Base-by-base conservation (phyloP, 176 grass and related monocot species). In the Musa beccarii region DNA sequence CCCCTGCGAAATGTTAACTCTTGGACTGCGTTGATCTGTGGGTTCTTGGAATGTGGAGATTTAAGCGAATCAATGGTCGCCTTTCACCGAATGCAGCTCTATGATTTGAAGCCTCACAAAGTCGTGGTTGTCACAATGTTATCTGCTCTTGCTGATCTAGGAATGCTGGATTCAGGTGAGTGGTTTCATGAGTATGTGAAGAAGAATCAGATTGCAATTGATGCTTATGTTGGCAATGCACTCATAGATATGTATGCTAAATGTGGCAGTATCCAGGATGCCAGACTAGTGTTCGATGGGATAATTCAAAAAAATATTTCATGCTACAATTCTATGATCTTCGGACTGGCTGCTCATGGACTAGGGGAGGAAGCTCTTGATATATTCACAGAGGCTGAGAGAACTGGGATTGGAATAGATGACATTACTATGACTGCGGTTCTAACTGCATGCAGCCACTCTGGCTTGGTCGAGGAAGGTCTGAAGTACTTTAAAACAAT, bases 11-110 rank as follows among this genome's bases (percentile, higher is more conserved):
- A 74, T 16, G 52, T 74, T 11, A 21, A 55, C 3, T 21, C 71
- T 22, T 73, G 52, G 71, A 54, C 71, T 28, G 71, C 71, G 10
- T 24, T 73, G 11, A 74, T 74, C 55, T 74, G 22, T 15, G 71
- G 52, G 9, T 54, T 28, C 26, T 51, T 53, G 17, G 52, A 34
- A 53, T 55, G 55, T 13, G 26, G 55, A 28, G 52, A 57, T 20
- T 12, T 51, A 2, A 24, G 54, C 24, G 52, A 56, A 54, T 20
- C 22, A 54, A 17, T 56, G 10, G 28, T 12, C 12, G 21, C 28
- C 11, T 54, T 73, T 22, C 20, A 54, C 3, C 1, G 20, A 51
- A 73, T 73, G 52, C 52, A 9, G 11, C 2, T 20, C 23, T 5
- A 73, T 54, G n/a, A 2, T 17, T 51, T 26, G 22, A 56, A 73